Evolutionary conservation across 176 grass and related monocot genomes (phyloP).

Genomic region (Leersia perrieri): DNA sequence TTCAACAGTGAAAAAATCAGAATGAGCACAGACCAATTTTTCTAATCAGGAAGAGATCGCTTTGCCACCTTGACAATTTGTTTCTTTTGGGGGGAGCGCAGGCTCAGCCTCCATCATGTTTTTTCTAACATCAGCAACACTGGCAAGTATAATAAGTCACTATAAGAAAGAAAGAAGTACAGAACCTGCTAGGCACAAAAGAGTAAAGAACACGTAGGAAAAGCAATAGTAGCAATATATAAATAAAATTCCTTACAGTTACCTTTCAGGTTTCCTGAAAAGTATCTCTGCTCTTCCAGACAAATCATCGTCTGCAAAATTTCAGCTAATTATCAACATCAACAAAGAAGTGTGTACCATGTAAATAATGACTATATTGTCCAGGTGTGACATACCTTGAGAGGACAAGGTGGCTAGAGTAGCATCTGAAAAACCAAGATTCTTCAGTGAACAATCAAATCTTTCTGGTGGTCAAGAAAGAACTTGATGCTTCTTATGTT

Average conservation of each 20-base stretch:
- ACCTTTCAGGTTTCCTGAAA: conserved; percentile 43
- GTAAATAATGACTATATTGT: neutral
- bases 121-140: conserved; percentile 30
- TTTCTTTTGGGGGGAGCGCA: neutral
- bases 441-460: conserved; percentile 75
- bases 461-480: conserved; percentile 62
- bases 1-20: conserved; percentile 8
- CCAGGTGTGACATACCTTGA: conserved; percentile 43
- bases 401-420: conserved; percentile 68
- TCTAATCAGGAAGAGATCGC: neutral
- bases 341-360: neutral
- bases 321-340: conserved; percentile 19
- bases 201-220: neutral
- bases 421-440: conserved; percentile 82
- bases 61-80: conserved; percentile 34
- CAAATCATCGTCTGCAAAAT: conserved; percentile 35
- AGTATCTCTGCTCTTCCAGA: conserved; percentile 24
- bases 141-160: conserved; percentile 15
- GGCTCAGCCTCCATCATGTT: conserved; percentile 5
- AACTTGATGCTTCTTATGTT: neutral
- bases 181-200: neutral
- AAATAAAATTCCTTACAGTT: conserved; percentile 24
- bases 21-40: neutral
- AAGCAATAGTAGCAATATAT: neutral
- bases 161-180: neutral